Evolutionary conservation across 441 rosid species (phyloP).

Genomic region (Gossypium lobatum): DNA sequence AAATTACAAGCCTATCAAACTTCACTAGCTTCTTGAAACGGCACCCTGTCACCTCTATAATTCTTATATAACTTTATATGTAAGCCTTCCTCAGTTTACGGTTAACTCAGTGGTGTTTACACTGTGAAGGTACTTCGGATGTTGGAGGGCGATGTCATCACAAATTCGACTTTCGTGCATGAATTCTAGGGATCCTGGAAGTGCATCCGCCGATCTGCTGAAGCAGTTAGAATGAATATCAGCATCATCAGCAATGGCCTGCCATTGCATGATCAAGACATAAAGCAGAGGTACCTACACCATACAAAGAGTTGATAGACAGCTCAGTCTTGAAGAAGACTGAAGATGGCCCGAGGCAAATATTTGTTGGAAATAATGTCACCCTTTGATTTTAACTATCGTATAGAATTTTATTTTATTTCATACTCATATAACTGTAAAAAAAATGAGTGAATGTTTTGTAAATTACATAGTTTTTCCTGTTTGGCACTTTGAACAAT

Average conservation of each 20-base stretch:
- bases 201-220: neutral
- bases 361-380: neutral
- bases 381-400: neutral
- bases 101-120: neutral
- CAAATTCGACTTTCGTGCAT: slow-evolving; percentile 21
- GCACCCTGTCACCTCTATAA: neutral
- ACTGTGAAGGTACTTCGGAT: slow-evolving; percentile 67
- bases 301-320: neutral
- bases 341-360: neutral
- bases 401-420: neutral
- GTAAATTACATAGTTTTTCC: neutral
- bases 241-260: neutral
- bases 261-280: neutral
- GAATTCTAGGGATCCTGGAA: neutral
- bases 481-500: neutral
- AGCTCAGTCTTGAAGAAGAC: neutral
- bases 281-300: neutral
- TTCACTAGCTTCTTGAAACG: too few species aligned
- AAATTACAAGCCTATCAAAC: too few species aligned
- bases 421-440: neutral
- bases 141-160: slow-evolving; percentile 59
- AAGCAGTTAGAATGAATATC: neutral
- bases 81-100: neutral
- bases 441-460: neutral
- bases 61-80: neutral